Evolutionary conservation across 2,329 filamentous ascomycete species (phyloP).

Genomic region (Xylaria sp.): DNA sequence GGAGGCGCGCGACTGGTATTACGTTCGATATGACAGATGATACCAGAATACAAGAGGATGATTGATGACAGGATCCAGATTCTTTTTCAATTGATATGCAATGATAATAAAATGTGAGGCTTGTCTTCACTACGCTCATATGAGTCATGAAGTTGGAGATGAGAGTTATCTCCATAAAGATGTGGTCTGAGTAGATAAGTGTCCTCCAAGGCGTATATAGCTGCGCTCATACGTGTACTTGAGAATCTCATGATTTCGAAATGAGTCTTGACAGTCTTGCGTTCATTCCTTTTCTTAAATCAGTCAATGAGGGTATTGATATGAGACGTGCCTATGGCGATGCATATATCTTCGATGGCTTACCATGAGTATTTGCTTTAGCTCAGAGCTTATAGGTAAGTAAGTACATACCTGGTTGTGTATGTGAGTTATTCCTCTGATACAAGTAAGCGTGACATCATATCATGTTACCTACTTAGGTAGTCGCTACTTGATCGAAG

Average conservation of each 20-base stretch:
- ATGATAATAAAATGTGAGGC: neutral
- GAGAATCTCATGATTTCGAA: neutral
- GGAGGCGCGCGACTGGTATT: neutral
- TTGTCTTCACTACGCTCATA: too few relatives aligned
- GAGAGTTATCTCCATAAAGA: neutral
- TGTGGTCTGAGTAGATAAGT: neutral
- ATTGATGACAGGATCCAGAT: neutral
- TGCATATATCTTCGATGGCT: neutral
- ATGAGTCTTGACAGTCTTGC: neutral
- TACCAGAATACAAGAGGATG: constrained; percentile 11
- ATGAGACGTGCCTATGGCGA: neutral
- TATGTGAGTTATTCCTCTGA: neutral
- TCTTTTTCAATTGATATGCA: neutral
- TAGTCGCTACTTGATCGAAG: neutral
- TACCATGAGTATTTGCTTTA: neutral
- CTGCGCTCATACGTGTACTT: neutral
- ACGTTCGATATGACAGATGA: constrained; percentile 1
- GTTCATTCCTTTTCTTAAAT: neutral
- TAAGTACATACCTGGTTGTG: neutral
- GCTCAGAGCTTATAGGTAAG: neutral
- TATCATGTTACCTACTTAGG: neutral
- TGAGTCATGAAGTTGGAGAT: too few relatives aligned
- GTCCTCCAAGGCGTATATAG: too few relatives aligned
- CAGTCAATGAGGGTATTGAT: neutral
- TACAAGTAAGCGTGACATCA: neutral